phyloP scores from a whole-genome alignment of 352 stramenopile genomes.

The Blastocystis hominis region DNA sequence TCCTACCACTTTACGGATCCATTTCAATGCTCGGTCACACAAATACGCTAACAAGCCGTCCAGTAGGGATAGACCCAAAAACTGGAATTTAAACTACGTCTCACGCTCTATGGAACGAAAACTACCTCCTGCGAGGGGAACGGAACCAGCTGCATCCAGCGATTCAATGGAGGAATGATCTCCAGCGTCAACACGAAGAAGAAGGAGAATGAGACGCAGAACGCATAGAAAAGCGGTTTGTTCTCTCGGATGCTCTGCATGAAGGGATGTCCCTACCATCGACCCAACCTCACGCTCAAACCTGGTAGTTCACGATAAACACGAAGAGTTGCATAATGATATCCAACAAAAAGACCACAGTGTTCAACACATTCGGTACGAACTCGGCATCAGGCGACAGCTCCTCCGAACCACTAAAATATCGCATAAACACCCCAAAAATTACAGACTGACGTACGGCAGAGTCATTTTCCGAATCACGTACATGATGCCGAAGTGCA shows the following conservation, averaged over 20 bases:
- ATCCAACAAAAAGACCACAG: constrained; percentile 91
- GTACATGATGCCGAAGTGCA: constrained; percentile 85
- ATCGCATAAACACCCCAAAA: constrained; percentile 63
- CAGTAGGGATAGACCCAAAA: not conserved
- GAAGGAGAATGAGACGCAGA: constrained; percentile 63
- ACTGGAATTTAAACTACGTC: constrained; percentile 9
- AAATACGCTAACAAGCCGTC: not conserved
- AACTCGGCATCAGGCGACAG: constrained; percentile 81
- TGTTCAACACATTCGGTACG: constrained; percentile 93
- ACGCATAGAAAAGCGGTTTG: constrained; percentile 81
- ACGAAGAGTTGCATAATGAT: constrained; percentile 84
- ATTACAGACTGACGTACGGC: constrained; percentile 74
- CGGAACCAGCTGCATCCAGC: constrained; percentile 79
- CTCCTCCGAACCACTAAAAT: constrained; percentile 58
- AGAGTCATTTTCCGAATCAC: constrained; percentile 79
- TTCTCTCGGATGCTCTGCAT: constrained; percentile 94
- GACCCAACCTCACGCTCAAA: not conserved
- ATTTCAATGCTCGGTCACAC: not conserved
- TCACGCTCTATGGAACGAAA: not conserved
- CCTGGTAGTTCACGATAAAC: constrained; percentile 94
- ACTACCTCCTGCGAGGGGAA: constrained; percentile 65
- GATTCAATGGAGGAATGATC: constrained; percentile 78
- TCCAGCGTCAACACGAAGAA: constrained; percentile 57
- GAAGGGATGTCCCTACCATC: constrained; percentile 80
- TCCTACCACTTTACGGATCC: not conserved